phyloP scores from a whole-genome alignment of 352 stramenopile species.

The Phytophthora citrophthora region DNA sequence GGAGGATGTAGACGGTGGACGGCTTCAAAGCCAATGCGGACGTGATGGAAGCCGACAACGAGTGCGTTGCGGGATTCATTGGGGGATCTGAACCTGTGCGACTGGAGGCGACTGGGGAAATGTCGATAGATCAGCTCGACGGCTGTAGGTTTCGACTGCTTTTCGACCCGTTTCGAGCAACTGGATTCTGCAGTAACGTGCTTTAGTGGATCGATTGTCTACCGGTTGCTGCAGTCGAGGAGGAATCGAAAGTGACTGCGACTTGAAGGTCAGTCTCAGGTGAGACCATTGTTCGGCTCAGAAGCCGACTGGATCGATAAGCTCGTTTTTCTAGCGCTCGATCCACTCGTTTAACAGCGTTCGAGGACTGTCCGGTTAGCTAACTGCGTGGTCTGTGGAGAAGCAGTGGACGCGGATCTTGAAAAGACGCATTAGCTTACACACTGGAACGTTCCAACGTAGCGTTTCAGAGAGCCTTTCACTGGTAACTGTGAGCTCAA shows the following conservation, averaged over 20 bases:
- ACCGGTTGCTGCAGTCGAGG: not conserved
- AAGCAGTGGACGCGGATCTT: slow-evolving; percentile 4
- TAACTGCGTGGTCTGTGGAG: slow-evolving; percentile 18
- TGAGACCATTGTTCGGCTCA: slow-evolving; percentile 28
- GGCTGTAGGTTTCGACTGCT: slow-evolving; percentile 21
- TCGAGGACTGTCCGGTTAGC: slow-evolving; percentile 13
- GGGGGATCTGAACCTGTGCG: slow-evolving; percentile 7
- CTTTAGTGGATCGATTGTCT: slow-evolving; percentile 7
- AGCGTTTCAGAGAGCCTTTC: slow-evolving; percentile 23
- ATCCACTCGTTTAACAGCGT: slow-evolving; percentile 4
- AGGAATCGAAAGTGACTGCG: slow-evolving; percentile 20
- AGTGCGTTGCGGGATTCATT: slow-evolving; percentile 54
- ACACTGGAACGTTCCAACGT: slow-evolving; percentile 21
- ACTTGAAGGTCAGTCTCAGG: slow-evolving; percentile 29
- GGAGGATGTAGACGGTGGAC: slow-evolving; percentile 79
- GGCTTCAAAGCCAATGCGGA: slow-evolving; percentile 73
- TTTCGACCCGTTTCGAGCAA: slow-evolving; percentile 27
- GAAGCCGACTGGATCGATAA: slow-evolving; percentile 23
- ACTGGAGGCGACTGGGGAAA: slow-evolving; percentile 17
- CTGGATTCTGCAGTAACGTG: slow-evolving; percentile 25
- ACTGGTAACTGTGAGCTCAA: slow-evolving; percentile 21
- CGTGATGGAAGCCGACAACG: slow-evolving; percentile 66
- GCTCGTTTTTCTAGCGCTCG: slow-evolving; percentile 19
- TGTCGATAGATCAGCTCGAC: slow-evolving; percentile 10
- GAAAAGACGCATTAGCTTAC: slow-evolving; percentile 41